Evolutionary conservation across 2,329 filamentous ascomycete genomes (phyloP), one percentile per base, ranked within the genome.

Genomic region (Knoxdaviesia capensis): DNA sequence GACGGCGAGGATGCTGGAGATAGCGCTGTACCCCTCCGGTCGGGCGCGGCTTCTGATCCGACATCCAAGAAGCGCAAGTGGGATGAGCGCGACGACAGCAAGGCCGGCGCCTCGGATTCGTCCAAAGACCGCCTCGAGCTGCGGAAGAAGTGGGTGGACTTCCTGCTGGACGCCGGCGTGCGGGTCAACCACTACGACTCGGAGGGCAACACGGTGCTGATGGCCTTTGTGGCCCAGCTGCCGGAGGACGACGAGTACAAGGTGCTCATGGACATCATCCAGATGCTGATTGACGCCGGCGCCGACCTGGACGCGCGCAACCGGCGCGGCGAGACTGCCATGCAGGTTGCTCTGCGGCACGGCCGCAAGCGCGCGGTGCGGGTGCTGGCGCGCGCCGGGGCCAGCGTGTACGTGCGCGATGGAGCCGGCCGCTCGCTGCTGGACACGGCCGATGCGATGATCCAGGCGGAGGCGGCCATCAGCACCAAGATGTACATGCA

Each of bases 131-230:
- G 49, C 6, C 49, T 64, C 38, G 39, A 47, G 1, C 39, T 55
- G 6, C 56, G 60, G 4, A 44, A 51, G 4, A 29, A 39, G 3
- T 43, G 55, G 5, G 48, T 57, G 6, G 36, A 42, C 5, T 47
- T 45, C 2, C 53, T 69, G 1, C 50, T 69, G 1, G 7, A 43
- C 1, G 53, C 56, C 1, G 52, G 56, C 1, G 63, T 69, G 7
- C 61, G 70, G 43, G 57, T 62, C 5, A 69, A 73, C 48, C 66
- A 71, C 43, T 69, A 71, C 52, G 66, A 72, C 53, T 51, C 50
- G 4, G 47, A 55, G 11, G 71, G 71, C 34, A 62, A 65, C 49
- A 73, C 71, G 0, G 66, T 68, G 1, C 60, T 75, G 9, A 73
- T 73, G 63, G 58, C 65, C 0, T 74, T 74, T 48, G 62, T 65